phyloP scores from a whole-genome alignment of 495 filamentous ascomycete genomes.

The Podospora pseudoanserina region DNA sequence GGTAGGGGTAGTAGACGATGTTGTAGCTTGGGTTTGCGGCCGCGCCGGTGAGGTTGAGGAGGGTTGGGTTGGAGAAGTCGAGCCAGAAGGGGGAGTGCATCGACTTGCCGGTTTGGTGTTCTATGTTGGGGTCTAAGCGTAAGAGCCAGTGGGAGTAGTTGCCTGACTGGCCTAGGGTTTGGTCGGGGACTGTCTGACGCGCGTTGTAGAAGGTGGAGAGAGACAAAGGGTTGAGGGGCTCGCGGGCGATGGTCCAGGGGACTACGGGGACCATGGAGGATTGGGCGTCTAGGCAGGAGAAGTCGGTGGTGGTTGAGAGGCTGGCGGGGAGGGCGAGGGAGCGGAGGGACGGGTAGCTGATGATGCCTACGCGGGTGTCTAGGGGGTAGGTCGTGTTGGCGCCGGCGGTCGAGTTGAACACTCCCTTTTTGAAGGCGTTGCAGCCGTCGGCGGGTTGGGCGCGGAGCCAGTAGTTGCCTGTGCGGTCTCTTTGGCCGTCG shows the following conservation, averaged over 20 bases:
- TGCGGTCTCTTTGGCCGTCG: conserved; percentile 48
- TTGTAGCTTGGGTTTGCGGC: conserved; percentile 1
- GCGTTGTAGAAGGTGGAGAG: conserved; percentile 16
- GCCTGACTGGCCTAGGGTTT: conserved; percentile 22
- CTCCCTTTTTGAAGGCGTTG: conserved; percentile 39
- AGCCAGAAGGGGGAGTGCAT: conserved; percentile 13
- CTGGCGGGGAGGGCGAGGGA: background rate
- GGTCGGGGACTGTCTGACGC: conserved; percentile 8
- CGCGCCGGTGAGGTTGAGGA: conserved; percentile 9
- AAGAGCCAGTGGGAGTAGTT: conserved; percentile 23
- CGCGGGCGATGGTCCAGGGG: conserved; percentile 14
- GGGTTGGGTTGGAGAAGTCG: conserved; percentile 15
- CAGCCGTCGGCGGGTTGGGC: conserved; percentile 46
- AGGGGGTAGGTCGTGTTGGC: conserved; percentile 15
- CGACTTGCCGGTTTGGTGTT: background rate
- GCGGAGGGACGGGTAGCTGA: background rate
- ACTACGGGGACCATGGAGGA: conserved; percentile 21
- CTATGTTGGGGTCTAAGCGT: conserved; percentile 30
- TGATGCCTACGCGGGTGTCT: conserved; percentile 2
- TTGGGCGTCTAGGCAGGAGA: background rate
- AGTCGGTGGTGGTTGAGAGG: conserved; percentile 4
- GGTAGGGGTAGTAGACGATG: conserved; percentile 8
- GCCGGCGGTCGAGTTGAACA: conserved; percentile 21
- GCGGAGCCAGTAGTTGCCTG: conserved; percentile 26
- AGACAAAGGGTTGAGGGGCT: conserved; percentile 16